Evolutionary conservation across 148 eudicot species (phyloP).

Genomic region (Camellia granthamiana): DNA sequence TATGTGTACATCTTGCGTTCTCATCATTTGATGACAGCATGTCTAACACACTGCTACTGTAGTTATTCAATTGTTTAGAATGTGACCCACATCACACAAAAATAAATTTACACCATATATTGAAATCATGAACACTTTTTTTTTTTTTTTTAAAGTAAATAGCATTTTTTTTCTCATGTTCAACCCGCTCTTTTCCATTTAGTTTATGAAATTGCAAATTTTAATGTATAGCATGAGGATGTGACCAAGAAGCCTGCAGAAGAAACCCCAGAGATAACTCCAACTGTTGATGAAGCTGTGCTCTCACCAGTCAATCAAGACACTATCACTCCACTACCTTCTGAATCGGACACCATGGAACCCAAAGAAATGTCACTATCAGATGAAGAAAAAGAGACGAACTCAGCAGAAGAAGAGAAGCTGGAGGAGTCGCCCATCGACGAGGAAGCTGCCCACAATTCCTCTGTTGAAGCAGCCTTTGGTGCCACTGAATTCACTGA

Average conservation of each 20-base stretch:
- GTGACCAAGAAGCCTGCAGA: background rate
- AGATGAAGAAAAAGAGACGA: background rate
- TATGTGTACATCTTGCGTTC: no score
- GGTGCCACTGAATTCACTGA: background rate
- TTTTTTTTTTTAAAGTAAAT: no score
- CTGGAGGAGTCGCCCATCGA: background rate
- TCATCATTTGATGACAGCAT: no score
- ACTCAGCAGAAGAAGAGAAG: background rate
- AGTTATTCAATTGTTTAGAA: no score
- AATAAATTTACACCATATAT: no score
- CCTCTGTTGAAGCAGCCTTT: background rate
- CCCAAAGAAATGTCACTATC: background rate
- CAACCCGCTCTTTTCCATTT: no score
- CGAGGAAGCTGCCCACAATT: background rate
- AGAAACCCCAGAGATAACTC: background rate
- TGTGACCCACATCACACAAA: no score
- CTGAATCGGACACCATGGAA: background rate
- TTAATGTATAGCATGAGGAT: no score
- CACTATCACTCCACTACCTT: background rate
- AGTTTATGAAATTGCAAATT: no score
- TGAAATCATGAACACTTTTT: no score
- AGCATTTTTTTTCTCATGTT: no score
- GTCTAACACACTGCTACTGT: no score
- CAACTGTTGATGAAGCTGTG: background rate
- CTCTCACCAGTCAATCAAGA: background rate